These are phyloP conservation scores for Solanum paucissectum DNA, from an alignment of 257 asterid species.

Conservation along the genomic window DNA sequence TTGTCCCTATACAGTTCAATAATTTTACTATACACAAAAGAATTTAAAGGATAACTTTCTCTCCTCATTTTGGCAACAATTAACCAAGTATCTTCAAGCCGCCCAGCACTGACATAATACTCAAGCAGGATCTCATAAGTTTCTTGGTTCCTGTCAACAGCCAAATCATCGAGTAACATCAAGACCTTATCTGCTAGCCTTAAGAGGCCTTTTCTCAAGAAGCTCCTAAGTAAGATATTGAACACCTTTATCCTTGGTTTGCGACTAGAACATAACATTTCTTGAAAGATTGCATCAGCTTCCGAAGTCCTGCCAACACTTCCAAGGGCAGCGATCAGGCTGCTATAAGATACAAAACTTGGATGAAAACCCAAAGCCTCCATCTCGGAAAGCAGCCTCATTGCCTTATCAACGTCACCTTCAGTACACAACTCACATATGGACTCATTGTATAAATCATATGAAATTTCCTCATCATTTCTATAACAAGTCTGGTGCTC, in stretches of 20 bases:
- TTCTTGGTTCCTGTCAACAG: conserved; percentile 42
- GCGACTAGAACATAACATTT: conserved; percentile 50
- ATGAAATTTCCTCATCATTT: conserved; percentile 43
- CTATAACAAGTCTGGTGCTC: background rate
- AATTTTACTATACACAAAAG: conserved; percentile 71
- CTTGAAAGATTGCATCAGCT: conserved; percentile 72
- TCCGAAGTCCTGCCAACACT: conserved; percentile 71
- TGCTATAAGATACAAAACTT: conserved; percentile 31
- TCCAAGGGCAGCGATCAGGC: conserved; percentile 50
- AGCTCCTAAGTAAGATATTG: conserved; percentile 50
- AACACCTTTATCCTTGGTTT: conserved; percentile 41
- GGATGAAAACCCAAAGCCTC: conserved; percentile 71
- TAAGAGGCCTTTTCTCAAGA: conserved; percentile 66
- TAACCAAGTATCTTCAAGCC: conserved; percentile 63
- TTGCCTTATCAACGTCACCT: conserved; percentile 62
- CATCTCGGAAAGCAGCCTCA: conserved; percentile 61
- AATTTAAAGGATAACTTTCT: conserved; percentile 43
- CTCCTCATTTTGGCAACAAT: conserved; percentile 70
- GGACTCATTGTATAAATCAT: conserved; percentile 36
- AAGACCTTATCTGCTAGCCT: conserved; percentile 45
- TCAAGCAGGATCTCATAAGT: conserved; percentile 66
- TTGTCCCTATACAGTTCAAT: conserved; percentile 72
- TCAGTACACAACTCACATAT: conserved; percentile 51
- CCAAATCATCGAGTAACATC: conserved; percentile 25
- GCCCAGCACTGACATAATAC: conserved; percentile 55